Base-by-base conservation (phyloP, 768 basidiomycete species). In the Russula sp. region DNA sequence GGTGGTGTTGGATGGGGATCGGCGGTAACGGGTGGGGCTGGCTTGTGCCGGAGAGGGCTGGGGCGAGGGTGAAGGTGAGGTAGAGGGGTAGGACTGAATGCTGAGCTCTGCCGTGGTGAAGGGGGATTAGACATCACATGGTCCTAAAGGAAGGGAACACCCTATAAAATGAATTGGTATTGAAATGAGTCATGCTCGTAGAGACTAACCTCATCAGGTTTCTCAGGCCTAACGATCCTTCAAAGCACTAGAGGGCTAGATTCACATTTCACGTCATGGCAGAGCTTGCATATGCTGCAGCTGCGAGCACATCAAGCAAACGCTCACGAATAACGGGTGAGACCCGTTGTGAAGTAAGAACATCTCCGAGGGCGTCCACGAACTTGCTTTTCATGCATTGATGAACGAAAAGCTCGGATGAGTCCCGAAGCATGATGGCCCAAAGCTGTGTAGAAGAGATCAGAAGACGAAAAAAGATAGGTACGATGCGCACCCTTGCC, bases 351-450 rank as follows among this genome's bases (percentile, higher is more conserved):
- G 82, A 83, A 2, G 74, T 76, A 4, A 93, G 75, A 22, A 90
- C 80, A n/a, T 92, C 89, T 64, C 93, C 27, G 27, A 27, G 27
- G 2, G 2, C 3, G 2, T 27, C 27, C 2, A 27, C 3, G 27
- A 27, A 27, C 27, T 27, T 27, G 27, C 27, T 27, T 27, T 27
- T 27, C 27, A 27, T 27, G 27, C 27, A 27, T 27, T 27, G 27
- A 27, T 27, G 2, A 27, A 27, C 22, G 22, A 27, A 27, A 27
- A 27, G 22, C 22, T 27, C 84, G 1, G 85, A 82, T 2, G 86
- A 86, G 70, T 95, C 94, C 35, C 85, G 84, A 39, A 95, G 80
- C 86, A 95, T 88, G 68, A 95, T 86, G 2, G 92, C 87, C 94
- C 92, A 95, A 6, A 97, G 71, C 89, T 91, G 65, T 20, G 44